These are phyloP conservation scores for Atractiella rhizophila DNA, from an alignment of 768 basidiomycete genomes.

Conservation along the genomic window DNA sequence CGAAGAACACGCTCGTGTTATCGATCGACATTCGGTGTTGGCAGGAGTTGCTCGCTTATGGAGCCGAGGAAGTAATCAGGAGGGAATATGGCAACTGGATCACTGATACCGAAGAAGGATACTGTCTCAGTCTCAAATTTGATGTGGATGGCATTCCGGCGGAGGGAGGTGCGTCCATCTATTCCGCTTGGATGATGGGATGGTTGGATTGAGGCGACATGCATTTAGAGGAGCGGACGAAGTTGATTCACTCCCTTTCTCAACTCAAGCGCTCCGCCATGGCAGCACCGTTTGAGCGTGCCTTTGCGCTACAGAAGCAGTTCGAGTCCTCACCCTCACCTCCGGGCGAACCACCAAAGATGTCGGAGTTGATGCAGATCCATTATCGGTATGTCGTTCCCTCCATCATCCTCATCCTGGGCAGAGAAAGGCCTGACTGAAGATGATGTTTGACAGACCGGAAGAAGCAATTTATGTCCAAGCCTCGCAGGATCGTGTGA, in stretches of 20 bases:
- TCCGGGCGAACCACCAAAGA: slow-evolving; percentile 31
- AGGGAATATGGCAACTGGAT: slow-evolving; percentile 61
- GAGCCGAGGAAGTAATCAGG: slow-evolving; percentile 49
- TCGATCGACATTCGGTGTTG: slow-evolving; percentile 97
- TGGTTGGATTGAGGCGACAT: no score
- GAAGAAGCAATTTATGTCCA: slow-evolving; percentile 93
- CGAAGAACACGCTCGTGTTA: slow-evolving; percentile 40
- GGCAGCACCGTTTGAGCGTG: slow-evolving; percentile 77
- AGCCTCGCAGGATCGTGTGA: slow-evolving; percentile 80
- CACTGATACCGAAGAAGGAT: slow-evolving; percentile 52
- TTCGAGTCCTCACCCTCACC: slow-evolving; percentile 32
- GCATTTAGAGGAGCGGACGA: slow-evolving; percentile 49
- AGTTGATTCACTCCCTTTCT: slow-evolving; percentile 54
- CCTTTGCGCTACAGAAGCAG: slow-evolving; percentile 55
- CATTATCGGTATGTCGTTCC: slow-evolving; percentile 47
- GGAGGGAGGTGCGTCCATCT: slow-evolving; percentile 39
- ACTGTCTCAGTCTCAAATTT: slow-evolving; percentile 61
- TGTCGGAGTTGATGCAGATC: slow-evolving; percentile 68
- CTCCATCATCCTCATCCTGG: background rate
- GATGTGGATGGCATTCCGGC: slow-evolving; percentile 63
- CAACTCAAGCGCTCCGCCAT: slow-evolving; percentile 77
- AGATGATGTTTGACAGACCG: slow-evolving; percentile 4
- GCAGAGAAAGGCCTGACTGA: background rate
- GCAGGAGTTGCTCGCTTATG: slow-evolving; percentile 70
- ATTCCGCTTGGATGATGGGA: background rate